Evolutionary conservation across 139 green algal genomes (phyloP), one percentile per base, ranked within the genome.

Genomic region (Prasinococcaceae sp.): DNA sequence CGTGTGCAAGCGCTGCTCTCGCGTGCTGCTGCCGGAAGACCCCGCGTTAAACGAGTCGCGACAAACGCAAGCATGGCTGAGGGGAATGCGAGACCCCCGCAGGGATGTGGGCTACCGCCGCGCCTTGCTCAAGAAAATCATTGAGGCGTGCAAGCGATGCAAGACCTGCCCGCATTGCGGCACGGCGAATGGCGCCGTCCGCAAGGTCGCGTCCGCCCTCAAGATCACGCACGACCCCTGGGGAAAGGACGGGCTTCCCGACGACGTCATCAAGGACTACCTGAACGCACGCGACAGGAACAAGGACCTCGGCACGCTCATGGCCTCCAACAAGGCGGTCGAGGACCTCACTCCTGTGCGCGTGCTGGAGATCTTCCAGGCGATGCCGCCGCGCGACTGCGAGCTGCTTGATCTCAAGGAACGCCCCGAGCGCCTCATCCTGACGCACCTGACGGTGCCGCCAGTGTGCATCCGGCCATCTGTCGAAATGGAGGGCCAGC

Each of bases 1-100:
- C 76, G 93, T 98, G 60, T 98, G 90, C 79, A 97, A 98, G 74
- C 41, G 35, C 26, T 98, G 90, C 63, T 76, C 77, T 16, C 73
- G 79, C n/a, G 69, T 98, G 38, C 63, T 98, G 62, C 68, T 98
- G 57, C 50, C 69, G 0, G 79, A 84, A 6, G 68, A 83, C n/a
- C n/a, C n/a, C n/a, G n/a, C n/a, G n/a, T n/a, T n/a, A n/a, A n/a
- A n/a, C n/a, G n/a, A n/a, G n/a, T n/a, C n/a, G n/a, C n/a, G n/a
- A 28, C 83, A 95, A 52, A 53, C 43, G 6, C 35, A 44, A n/a
- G 17, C 48, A 20, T 70, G 57, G 30, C 45, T 70, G 40, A 56
- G 39, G n/a, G 48, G 49, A 25, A 65, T 73, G 4, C 69, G 81
- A 35, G 86, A 73, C 43, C 70, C 79, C 3, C 44, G 66, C 17